phyloP scores from a whole-genome alignment of 441 rosid genomes.

The Eugenia klotzschiana region DNA sequence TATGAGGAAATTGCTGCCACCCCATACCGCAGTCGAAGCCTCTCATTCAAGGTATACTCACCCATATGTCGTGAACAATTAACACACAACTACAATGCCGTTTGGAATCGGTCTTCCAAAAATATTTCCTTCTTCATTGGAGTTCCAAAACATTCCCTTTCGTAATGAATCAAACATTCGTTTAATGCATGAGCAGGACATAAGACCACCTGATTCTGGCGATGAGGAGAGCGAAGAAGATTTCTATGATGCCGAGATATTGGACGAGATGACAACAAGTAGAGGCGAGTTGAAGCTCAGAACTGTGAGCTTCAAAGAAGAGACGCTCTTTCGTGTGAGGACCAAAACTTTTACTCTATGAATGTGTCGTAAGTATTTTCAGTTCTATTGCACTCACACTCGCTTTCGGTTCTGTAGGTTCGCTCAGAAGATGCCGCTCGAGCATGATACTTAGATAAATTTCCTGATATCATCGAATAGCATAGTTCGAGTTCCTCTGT shows the following conservation, averaged over 20 bases:
- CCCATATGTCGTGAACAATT: background rate
- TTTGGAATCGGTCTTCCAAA: background rate
- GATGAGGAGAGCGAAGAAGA: conserved; percentile 5
- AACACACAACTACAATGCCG: background rate
- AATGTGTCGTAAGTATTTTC: background rate
- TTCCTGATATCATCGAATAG: background rate
- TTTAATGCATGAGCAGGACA: background rate
- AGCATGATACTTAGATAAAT: background rate
- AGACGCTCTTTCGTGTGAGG: conserved; percentile 6
- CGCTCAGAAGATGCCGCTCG: background rate
- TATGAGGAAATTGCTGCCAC: conserved; percentile 62
- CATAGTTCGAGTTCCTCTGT: background rate
- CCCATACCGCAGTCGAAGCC: conserved; percentile 28
- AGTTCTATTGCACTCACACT: background rate
- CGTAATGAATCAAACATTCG: background rate
- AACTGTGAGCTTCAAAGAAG: conserved; percentile 14
- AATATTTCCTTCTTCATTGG: background rate
- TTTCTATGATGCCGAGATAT: conserved; percentile 8
- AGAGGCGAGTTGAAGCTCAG: conserved; percentile 12
- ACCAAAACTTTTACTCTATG: background rate
- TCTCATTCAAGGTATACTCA: conserved; percentile 25
- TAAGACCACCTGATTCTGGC: background rate
- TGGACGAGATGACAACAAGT: conserved; percentile 9
- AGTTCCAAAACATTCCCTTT: background rate
- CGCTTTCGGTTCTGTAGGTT: background rate